phyloP scores from a whole-genome alignment of 257 asterid genomes.

The Nicotiana tabacum region DNA sequence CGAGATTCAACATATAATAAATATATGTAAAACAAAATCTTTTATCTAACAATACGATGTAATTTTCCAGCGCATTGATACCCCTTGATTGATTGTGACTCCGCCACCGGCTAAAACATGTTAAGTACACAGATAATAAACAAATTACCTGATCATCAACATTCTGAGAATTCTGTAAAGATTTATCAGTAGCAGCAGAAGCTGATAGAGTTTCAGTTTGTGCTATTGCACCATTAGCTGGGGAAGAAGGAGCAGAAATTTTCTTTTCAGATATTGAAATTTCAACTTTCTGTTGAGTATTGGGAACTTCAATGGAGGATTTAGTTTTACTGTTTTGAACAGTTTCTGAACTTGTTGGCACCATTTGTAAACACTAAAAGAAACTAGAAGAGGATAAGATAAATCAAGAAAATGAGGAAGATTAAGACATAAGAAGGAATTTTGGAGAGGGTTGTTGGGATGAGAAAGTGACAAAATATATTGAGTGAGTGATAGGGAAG shows the following conservation, averaged over 20 bases:
- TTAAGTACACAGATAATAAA: not conserved
- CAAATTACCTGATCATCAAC: conserved; percentile 3
- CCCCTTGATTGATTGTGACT: no score
- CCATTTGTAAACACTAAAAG: not conserved
- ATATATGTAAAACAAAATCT: no score
- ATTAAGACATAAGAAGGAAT: not conserved
- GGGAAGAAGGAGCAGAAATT: not conserved
- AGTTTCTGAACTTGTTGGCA: not conserved
- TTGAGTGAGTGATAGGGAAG: not conserved
- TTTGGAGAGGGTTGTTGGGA: not conserved
- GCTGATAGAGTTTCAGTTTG: not conserved
- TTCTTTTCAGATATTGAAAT: not conserved
- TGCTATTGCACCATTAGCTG: not conserved
- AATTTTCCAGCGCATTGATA: no score
- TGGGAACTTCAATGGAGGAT: not conserved
- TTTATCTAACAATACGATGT: no score
- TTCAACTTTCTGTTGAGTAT: not conserved
- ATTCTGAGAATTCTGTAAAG: not conserved
- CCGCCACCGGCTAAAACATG: no score
- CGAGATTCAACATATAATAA: no score
- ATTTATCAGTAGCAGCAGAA: not conserved
- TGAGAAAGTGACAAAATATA: not conserved
- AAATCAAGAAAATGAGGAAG: not conserved
- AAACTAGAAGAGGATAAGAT: not conserved
- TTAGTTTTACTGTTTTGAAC: not conserved